Evolutionary conservation across 495 filamentous ascomycete species (phyloP), one percentile per base, ranked within the genome.

Genomic region (Lepidopterella palustris): DNA sequence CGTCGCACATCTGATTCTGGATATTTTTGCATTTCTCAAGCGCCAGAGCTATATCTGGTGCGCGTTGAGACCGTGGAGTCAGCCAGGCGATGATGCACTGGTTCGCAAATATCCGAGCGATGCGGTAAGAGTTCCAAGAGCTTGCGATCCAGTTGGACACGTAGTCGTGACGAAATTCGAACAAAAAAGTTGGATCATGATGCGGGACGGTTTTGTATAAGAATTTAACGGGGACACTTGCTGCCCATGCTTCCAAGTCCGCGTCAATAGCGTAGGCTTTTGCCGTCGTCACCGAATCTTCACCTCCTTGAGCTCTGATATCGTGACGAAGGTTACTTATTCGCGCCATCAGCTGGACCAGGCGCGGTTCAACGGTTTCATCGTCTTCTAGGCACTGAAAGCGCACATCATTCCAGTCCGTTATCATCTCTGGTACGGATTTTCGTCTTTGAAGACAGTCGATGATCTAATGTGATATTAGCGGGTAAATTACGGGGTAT

Each of bases 371-470:
- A 8, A 50, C 24, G 5, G 25, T 15, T 24, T 27, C 47, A 11
- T 13, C 18, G 15, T 27, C 47, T 13, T 50, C 6, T 26, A 24
- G 4, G 15, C 13, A 13, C 26, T 50, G 8, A 26, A 57, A 25
- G 54, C 18, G 25, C 10, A n/a, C 18, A 29, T 45, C 32, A 18
- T 18, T 23, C 54, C 32, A 57, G n/a, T 45, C 54, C 20, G 10
- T 18, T 13, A 57, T 48, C 32, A 18, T 45, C 11, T 42, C 13
- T 18, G 54, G 54, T 26, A 57, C 32, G 20, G 39, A n/a, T 20
- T 42, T 8, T 11, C 39, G 54, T 25, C 35, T 47, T 27, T 57
- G 54, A 13, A 57, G 5, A 26, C 54, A 57, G 25, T 57, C 20
- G 20, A 45, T 48, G 18, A 57, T n/a, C 54, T 57, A 23, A 5